A percentile compares a stretch with the other conserved stretches of the same genome.
These are phyloP conservation scores for Fraxinus albicans DNA, from an alignment of 305 asterid genomes.

Conservation along the genomic window DNA sequence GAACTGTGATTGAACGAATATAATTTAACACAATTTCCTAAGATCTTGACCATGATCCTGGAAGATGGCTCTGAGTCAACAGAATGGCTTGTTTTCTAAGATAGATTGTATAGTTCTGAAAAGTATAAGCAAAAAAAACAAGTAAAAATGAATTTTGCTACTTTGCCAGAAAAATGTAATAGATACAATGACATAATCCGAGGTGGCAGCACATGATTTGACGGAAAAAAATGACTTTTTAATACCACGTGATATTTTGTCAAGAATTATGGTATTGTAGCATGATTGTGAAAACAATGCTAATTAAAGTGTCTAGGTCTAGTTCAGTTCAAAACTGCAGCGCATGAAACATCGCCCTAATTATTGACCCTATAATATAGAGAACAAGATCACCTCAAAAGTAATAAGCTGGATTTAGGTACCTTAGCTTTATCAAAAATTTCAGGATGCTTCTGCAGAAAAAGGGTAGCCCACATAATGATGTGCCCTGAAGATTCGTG, in stretches of 20 bases:
- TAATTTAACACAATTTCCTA: not conserved
- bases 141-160: too few relatives aligned
- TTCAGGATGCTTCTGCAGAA: constrained; percentile 60
- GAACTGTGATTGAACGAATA: not conserved
- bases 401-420: not conserved
- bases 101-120: not conserved
- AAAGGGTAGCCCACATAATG: constrained; percentile 73
- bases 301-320: too few relatives aligned
- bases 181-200: too few relatives aligned
- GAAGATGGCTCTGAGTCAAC: not conserved
- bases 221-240: too few relatives aligned
- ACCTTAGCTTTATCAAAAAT: constrained; percentile 69
- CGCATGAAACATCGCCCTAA: not conserved
- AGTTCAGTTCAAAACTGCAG: not conserved
- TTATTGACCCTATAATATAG: not conserved
- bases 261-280: too few relatives aligned
- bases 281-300: too few relatives aligned
- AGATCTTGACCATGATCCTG: not conserved
- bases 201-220: too few relatives aligned
- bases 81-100: not conserved
- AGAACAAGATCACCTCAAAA: not conserved
- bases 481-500: constrained; percentile 92
- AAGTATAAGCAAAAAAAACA: not conserved
- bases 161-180: too few relatives aligned
- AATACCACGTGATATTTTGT: too few relatives aligned